Percentiles rank a stretch among this genome's conserved stretches.
Conservation (phyloP, 345 rosid genomes). For the Noccaea caerulescens region DNA sequence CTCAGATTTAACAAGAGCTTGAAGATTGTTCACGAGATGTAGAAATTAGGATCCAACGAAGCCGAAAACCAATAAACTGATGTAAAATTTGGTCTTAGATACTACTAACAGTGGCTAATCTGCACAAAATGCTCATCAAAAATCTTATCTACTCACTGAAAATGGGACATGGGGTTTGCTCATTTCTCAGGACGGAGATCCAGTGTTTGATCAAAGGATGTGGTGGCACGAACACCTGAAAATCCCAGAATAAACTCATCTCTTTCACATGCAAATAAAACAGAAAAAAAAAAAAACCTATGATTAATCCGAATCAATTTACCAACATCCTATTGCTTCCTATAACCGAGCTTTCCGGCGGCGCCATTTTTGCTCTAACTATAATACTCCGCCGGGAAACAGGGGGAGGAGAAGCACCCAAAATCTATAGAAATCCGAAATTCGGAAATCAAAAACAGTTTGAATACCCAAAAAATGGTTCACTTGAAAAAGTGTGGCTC, state of each 20-base stretch:
- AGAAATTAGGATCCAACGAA: neutral
- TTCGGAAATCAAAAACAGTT: neutral
- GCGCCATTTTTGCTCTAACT: slow-evolving; percentile 62
- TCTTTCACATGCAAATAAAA: neutral
- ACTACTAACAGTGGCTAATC: neutral
- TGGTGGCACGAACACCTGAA: slow-evolving; percentile 88
- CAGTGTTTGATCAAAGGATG: slow-evolving; percentile 96
- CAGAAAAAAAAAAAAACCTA: neutral
- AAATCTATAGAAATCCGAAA: slow-evolving; percentile 4
- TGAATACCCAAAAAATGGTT: slow-evolving; percentile 23
- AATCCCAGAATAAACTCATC: neutral
- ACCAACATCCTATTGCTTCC: slow-evolving; percentile 83
- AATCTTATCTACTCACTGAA: slow-evolving; percentile 60
- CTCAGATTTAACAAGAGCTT: neutral
- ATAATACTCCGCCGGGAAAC: slow-evolving; percentile 47
- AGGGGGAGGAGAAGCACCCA: slow-evolving; percentile 41
- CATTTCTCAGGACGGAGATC: slow-evolving; percentile 85
- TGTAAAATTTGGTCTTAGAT: neutral
- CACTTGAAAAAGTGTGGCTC: neutral
- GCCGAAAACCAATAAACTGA: neutral
- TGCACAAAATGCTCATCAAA: neutral
- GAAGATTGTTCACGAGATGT: neutral
- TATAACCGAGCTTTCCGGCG: slow-evolving; percentile 65
- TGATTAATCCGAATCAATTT: slow-evolving; percentile 29
- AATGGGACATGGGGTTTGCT: slow-evolving; percentile 79